Base-by-base conservation (phyloP, 495 filamentous ascomycete genomes). In the Bacidia gigantensis region DNA sequence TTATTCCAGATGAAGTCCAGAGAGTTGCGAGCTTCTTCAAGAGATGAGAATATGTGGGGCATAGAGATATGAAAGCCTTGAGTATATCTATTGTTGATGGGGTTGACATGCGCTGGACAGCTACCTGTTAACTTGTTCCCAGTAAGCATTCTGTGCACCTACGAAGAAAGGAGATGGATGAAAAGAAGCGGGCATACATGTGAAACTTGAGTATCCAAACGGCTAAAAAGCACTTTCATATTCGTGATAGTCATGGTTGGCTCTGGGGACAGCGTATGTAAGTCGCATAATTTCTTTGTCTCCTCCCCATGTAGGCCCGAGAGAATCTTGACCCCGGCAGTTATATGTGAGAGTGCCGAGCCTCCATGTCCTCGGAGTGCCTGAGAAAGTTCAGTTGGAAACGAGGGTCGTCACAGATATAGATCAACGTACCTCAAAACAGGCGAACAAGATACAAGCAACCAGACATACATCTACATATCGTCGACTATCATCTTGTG, bases 361-460 rank as follows among this genome's bases (percentile, higher is more conserved):
- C 57, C 61, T 52, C 63, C 62, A 45, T 68, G 61, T 18, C 62
- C 63, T 21, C 62, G 59, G 26, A 69, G 41, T 26, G 60, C 58
- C 66, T 69, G 11, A 23, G 1, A 17, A 26, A 24, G 29, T 38
- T 55, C 20, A 55, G 41, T 52, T 23, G 1, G 26, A 35, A 26
- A 10, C 12, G 38, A 12, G 26, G 17, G 10, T 9, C 18, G 18
- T n/a, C n/a, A n/a, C n/a, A n/a, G 23, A 2, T 69, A 71, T 24
- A 68, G 3, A 79, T 58, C 35, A 67, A 67, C 49, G 52, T 29
- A 58, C 58, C 55, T 83, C 79, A 46, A 78, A 69, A 49, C 70
- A 72, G 49, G 72, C 67, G 57, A 82, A 81, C 1, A 81, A 47
- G 18, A 77, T 58, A 58, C 80, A 83, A 11, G 74, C 67, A 41